Conservation (phyloP, 495 filamentous ascomycete species). For the Trichoderma parareesei region DNA sequence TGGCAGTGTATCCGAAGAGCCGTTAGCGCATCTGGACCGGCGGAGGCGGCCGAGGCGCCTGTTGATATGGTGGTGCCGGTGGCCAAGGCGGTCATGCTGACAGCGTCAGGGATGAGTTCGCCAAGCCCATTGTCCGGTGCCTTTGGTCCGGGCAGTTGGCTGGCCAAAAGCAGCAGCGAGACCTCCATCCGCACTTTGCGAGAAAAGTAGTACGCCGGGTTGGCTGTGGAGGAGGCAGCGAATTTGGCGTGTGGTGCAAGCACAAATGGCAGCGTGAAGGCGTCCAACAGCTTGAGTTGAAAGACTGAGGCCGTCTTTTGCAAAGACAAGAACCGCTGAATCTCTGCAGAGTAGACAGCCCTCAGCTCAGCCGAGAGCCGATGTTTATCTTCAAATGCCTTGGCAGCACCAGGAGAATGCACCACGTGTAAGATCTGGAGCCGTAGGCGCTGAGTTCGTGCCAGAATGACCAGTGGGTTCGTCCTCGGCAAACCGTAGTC, state of each 20-base stretch:
- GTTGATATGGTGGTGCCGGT: not conserved
- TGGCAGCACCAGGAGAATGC: slow-evolving; percentile 23
- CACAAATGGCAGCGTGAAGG: slow-evolving; percentile 1
- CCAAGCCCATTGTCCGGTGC: not conserved
- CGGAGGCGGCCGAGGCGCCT: not conserved
- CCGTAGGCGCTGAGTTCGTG: slow-evolving; percentile 29
- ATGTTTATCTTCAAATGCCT: not conserved
- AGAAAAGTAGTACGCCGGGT: not conserved
- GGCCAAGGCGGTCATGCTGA: not conserved
- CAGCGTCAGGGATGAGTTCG: not conserved
- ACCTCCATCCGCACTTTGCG: slow-evolving; percentile 6
- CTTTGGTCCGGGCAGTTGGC: not conserved
- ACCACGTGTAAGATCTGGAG: slow-evolving; percentile 29
- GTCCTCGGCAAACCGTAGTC: slow-evolving; percentile 20
- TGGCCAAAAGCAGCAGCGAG: not conserved
- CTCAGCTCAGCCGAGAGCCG: not conserved
- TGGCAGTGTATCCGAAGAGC: not conserved
- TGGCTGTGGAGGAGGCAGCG: not conserved
- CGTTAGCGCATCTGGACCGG: not conserved
- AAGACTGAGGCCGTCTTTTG: not conserved
- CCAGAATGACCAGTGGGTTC: slow-evolving; percentile 27
- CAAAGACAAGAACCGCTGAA: not conserved
- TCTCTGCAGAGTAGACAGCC: not conserved
- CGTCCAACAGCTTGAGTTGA: slow-evolving; percentile 1
- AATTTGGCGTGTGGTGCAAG: not conserved